Evolutionary conservation across 331 rosid species (phyloP).

Genomic region (Quercus phellos): DNA sequence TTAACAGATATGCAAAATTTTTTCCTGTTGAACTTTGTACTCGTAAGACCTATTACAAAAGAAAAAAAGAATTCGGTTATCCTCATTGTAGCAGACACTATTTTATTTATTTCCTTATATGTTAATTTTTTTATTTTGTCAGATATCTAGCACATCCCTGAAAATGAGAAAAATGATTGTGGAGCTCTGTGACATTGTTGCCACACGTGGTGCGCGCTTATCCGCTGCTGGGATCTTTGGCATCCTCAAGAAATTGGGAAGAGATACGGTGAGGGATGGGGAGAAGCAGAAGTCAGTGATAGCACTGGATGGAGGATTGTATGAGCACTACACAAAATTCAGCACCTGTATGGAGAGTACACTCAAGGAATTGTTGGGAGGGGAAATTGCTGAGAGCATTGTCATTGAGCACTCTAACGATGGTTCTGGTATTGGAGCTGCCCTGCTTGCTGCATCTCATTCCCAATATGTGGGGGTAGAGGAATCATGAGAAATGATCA

Average conservation of each 20-base stretch:
- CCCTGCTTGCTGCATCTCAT: conserved; percentile 88
- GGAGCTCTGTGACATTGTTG: conserved; percentile 64
- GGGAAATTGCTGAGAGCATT: conserved; percentile 46
- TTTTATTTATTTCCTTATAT: background rate
- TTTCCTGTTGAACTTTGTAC: background rate
- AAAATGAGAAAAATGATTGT: conserved; percentile 61
- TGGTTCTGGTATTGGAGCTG: conserved; percentile 97
- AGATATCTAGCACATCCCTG: conserved; percentile 75
- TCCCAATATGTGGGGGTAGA: conserved; percentile 66
- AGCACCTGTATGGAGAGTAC: conserved; percentile 70
- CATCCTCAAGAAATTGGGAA: conserved; percentile 79
- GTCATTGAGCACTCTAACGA: conserved; percentile 63
- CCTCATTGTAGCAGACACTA: background rate
- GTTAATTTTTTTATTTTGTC: conserved; percentile 8
- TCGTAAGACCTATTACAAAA: background rate
- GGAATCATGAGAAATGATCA: conserved; percentile 36
- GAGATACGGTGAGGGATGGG: conserved; percentile 57
- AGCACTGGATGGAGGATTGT: conserved; percentile 92
- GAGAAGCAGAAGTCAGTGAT: conserved; percentile 70
- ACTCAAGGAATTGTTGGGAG: conserved; percentile 80
- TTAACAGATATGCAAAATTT: background rate
- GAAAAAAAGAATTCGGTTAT: no score
- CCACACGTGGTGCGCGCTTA: conserved; percentile 80
- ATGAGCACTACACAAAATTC: conserved; percentile 75
- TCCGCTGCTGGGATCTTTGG: conserved; percentile 87